Evolutionary conservation across 441 rosid genomes (phyloP).

Genomic region (Aleurites moluccanus): DNA sequence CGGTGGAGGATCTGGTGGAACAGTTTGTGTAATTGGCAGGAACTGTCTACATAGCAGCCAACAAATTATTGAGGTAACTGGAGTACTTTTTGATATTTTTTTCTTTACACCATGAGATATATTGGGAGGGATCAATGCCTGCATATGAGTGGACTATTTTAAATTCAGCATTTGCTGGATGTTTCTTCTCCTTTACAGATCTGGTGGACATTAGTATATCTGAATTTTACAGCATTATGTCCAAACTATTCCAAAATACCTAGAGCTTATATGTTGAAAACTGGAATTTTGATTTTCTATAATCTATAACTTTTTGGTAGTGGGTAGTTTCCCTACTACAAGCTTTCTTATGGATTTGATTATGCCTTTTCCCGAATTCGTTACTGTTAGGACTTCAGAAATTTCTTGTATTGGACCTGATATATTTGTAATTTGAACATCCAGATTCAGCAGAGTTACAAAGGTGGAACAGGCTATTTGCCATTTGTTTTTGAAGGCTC

Average conservation of each 20-base stretch:
- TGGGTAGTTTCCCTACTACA: too few species aligned
- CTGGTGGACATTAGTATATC: background rate
- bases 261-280: background rate
- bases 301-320: too few species aligned
- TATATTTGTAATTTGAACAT: too few species aligned
- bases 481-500: too few species aligned
- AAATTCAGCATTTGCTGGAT: background rate
- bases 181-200: background rate
- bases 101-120: background rate
- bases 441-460: too few species aligned
- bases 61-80: slow-evolving; percentile 75
- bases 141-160: background rate
- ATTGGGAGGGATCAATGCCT: too few species aligned
- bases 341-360: too few species aligned
- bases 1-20: slow-evolving; percentile 97
- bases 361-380: too few species aligned
- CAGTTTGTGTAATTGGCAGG: slow-evolving; percentile 82
- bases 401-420: too few species aligned
- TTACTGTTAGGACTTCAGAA: too few species aligned
- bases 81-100: background rate
- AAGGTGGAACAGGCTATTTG: too few species aligned
- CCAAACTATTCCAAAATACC: background rate
- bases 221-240: background rate
- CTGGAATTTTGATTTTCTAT: background rate
- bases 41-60: slow-evolving; percentile 82